These are phyloP conservation scores for Pythium phragmiticola DNA, from an alignment of 352 stramenopile species.

Conservation along the genomic window DNA sequence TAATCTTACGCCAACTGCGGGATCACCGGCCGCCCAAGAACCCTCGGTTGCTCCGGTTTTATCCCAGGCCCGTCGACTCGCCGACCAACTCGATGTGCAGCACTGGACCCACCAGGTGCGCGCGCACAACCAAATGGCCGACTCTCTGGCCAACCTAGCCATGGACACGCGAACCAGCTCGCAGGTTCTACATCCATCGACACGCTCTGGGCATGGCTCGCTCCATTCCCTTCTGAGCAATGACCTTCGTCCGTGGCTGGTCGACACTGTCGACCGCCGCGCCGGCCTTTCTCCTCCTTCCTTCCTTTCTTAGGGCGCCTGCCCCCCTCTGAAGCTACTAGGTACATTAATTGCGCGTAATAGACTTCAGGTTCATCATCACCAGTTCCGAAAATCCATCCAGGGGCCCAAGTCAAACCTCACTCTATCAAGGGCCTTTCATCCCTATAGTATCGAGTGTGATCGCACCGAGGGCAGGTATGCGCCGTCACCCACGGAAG, in stretches of 20 bases:
- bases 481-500: too few relatives aligned
- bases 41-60: too few relatives aligned
- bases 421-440: too few relatives aligned
- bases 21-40: too few relatives aligned
- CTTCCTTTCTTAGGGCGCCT: neutral
- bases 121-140: neutral
- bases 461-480: too few relatives aligned
- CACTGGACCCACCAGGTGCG: neutral
- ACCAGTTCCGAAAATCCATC: too few relatives aligned
- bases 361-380: too few relatives aligned
- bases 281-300: neutral
- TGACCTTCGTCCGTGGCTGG: constrained; percentile 1
- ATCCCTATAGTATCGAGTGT: too few relatives aligned
- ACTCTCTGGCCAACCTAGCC: constrained; percentile 2
- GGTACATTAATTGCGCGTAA: neutral
- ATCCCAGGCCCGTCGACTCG: too few relatives aligned
- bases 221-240: neutral
- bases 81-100: neutral
- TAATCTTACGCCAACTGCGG: too few relatives aligned
- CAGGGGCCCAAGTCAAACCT: too few relatives aligned
- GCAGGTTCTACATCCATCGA: neutral
- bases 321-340: neutral
- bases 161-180: neutral
- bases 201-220: neutral
- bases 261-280: neutral